These are phyloP conservation scores for Halteria grandinella DNA, from an alignment of 73 alveolate species.

Conservation along the genomic window DNA sequence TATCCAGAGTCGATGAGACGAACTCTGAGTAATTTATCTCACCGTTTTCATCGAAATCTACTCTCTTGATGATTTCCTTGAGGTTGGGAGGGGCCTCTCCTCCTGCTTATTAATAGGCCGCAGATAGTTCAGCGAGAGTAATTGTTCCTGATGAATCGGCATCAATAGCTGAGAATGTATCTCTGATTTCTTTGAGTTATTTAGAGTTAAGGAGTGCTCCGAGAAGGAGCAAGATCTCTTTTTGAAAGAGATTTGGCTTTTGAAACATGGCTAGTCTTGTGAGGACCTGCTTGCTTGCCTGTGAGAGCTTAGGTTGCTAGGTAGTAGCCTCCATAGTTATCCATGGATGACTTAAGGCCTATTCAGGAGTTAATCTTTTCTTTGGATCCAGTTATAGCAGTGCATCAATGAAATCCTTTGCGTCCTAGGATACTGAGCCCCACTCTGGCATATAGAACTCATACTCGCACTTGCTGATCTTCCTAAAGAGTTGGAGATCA, in stretches of 20 bases:
- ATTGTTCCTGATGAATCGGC: slow-evolving; percentile 53
- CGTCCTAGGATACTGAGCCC: slow-evolving; percentile 7
- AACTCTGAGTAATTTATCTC: slow-evolving; percentile 60
- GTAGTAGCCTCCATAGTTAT: not conserved
- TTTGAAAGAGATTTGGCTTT: slow-evolving; percentile 17
- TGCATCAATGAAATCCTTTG: not conserved
- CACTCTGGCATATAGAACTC: slow-evolving; percentile 31
- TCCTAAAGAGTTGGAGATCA: slow-evolving; percentile 8
- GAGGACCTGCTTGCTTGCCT: not conserved
- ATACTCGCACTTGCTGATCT: slow-evolving; percentile 17
- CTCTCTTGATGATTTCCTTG: slow-evolving; percentile 23
- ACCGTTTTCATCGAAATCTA: slow-evolving; percentile 50
- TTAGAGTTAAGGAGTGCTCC: slow-evolving; percentile 8
- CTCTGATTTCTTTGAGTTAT: slow-evolving; percentile 52
- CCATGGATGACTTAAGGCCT: slow-evolving; percentile 18
- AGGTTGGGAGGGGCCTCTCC: not conserved
- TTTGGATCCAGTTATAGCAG: slow-evolving; percentile 5
- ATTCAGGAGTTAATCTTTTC: slow-evolving; percentile 22
- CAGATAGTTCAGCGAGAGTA: slow-evolving; percentile 24
- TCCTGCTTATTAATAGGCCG: slow-evolving; percentile 37
- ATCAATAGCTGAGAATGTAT: slow-evolving; percentile 65
- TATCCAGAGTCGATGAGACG: slow-evolving; percentile 22
- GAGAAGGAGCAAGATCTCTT: not conserved
- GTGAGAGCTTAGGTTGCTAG: not conserved
- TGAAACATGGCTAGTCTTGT: slow-evolving; percentile 16